A percentile compares a stretch with the other conserved stretches of the same genome.
These are phyloP conservation scores for Termitomyces sp. DNA, from an alignment of 768 basidiomycete species.

Conservation along the genomic window DNA sequence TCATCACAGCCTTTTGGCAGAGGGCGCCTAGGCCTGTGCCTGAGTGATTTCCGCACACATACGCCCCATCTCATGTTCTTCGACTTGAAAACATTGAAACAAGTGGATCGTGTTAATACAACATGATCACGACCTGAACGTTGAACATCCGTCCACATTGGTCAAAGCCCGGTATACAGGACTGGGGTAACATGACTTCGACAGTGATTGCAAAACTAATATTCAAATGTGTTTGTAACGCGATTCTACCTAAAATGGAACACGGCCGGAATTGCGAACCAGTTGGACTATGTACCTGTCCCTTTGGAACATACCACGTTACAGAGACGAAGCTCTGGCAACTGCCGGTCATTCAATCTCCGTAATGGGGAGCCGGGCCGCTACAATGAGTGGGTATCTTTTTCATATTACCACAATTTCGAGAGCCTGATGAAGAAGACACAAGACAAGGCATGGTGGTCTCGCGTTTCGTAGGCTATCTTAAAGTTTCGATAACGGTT, in stretches of 20 bases:
- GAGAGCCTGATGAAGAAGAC: neutral
- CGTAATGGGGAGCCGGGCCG: too few relatives aligned
- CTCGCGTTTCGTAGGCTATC: neutral
- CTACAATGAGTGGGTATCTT: too few relatives aligned
- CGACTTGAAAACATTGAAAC: neutral
- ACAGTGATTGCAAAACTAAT: neutral
- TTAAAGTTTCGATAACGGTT: neutral
- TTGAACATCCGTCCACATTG: neutral
- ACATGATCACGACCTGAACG: neutral
- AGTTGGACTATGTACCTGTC: too few relatives aligned
- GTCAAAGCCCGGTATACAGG: neutral
- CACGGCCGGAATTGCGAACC: too few relatives aligned
- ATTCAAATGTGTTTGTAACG: too few relatives aligned
- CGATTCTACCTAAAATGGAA: too few relatives aligned
- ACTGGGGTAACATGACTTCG: neutral
- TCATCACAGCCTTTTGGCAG: conserved; percentile 7
- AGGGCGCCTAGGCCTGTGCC: conserved; percentile 14
- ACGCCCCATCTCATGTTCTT: neutral
- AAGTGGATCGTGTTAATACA: neutral
- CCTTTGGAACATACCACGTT: too few relatives aligned
- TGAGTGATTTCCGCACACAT: conserved; percentile 17
- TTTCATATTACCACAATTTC: neutral
- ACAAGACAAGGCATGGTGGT: neutral
- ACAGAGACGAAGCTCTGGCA: too few relatives aligned
- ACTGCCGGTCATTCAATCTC: too few relatives aligned